phyloP scores from a whole-genome alignment of 257 asterid genomes.

The Solanum etuberosum region DNA sequence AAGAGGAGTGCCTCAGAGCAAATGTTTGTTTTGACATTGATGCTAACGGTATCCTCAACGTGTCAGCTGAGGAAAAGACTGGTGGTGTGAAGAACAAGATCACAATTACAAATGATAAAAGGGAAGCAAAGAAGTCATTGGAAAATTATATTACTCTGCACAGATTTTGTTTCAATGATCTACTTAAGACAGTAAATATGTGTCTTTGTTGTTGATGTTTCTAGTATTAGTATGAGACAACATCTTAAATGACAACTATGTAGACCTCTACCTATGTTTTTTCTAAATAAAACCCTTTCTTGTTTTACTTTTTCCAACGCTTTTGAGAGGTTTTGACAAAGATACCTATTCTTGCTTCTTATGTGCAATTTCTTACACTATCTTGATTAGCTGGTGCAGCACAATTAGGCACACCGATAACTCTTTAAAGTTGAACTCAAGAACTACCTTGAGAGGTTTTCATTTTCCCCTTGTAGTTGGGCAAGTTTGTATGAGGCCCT shows the following conservation, averaged over 20 bases:
- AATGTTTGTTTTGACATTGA: constrained; percentile 41
- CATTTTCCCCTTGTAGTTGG: not conserved
- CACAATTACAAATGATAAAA: constrained; percentile 35
- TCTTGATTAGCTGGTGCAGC: not conserved
- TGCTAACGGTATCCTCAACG: constrained; percentile 39
- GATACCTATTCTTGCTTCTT: not conserved
- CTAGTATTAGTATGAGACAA: not conserved
- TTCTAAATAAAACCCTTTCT: not conserved
- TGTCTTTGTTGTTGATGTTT: not conserved
- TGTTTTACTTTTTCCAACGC: not conserved
- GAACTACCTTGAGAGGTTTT: not conserved
- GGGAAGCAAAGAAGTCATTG: constrained; percentile 39
- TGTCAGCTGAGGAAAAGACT: constrained; percentile 40
- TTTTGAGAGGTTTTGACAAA: not conserved
- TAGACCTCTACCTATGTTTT: not conserved
- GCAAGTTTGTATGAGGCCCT: not conserved
- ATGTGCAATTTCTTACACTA: not conserved
- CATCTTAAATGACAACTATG: not conserved
- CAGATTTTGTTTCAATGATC: too few species aligned
- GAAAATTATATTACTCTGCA: not conserved
- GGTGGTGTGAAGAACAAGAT: constrained; percentile 36
- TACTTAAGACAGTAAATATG: not conserved
- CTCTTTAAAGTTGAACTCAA: not conserved
- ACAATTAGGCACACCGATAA: not conserved
- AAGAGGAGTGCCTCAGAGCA: constrained; percentile 36